Evolutionary conservation across 495 filamentous ascomycete genomes (phyloP), one percentile per base, ranked within the genome.

Genomic region (Neurospora sp.): DNA sequence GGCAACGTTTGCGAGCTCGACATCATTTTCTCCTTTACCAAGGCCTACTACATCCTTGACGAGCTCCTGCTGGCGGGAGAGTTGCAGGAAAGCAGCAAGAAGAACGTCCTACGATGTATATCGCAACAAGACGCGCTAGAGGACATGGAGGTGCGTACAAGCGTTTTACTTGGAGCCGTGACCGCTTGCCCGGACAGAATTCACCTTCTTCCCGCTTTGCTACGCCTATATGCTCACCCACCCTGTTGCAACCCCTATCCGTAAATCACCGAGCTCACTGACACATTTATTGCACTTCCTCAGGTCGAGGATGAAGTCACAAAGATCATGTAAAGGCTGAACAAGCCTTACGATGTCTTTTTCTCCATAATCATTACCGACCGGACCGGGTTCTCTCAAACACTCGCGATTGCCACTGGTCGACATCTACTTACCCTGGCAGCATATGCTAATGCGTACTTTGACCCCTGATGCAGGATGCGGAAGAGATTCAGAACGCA

Each of bases 1-100:
- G 96, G 96, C 82, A 99, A 99, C 83, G 96, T 99, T 73, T 99
- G 96, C 84, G 96, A 99, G 86, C 87, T 99, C 83, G 96, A 99
- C 87, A 85, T 99, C 83, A 96, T 99, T 74, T 99, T 99, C 84
- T 98, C 98, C 83, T 99, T 83, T 79, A 84, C 85, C 76, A 85
- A 97, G 91, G 96, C 98, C 72, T 99, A 99, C 84, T 96, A 96
- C 21, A 99, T 99, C 72, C 89, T 99, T 42, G 96, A 99, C 81
- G 96, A 99, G 82, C 93, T 99, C 71, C 97, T 88, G 86, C 90
- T 99, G 70, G 96, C 96, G 1, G 96, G 96, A 71, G 96, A 99
- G 86, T 93, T 99, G 74, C 93, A 99, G 84, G 96, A 99, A 83
- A 98, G 94, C 80, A 97, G 94, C 83, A 98, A 98, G 87, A 98